phyloP scores from a whole-genome alignment of 2,329 filamentous ascomycete genomes.

The Domatiomyces globalis region DNA sequence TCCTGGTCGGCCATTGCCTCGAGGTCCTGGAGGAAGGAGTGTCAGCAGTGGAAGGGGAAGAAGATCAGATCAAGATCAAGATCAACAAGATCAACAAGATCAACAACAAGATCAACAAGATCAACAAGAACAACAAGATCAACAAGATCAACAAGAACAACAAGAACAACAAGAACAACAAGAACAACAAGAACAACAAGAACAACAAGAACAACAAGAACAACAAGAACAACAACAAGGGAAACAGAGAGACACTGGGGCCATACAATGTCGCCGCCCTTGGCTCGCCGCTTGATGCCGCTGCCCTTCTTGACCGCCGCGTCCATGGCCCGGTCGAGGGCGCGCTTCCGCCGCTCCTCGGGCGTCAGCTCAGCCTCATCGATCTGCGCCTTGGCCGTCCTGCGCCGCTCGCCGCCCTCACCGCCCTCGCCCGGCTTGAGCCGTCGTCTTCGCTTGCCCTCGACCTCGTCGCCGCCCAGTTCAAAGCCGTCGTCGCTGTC shows the following conservation, averaged over 20 bases:
- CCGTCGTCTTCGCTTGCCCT: constrained; percentile 40
- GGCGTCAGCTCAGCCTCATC: constrained; percentile 68
- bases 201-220: no score
- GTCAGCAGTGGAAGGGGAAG: constrained; percentile 7
- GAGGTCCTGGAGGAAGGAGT: constrained; percentile 49
- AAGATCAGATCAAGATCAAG: not conserved
- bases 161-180: no score
- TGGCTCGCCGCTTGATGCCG: constrained; percentile 50
- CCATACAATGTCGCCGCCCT: constrained; percentile 74
- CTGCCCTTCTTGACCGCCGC: constrained; percentile 70
- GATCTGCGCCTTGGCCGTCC: constrained; percentile 44
- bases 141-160: no score
- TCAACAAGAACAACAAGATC: no score
- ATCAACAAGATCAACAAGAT: no score
- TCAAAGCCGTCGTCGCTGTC: constrained; percentile 38
- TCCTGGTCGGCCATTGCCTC: constrained; percentile 82
- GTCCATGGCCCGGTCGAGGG: constrained; percentile 76
- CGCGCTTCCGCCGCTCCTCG: constrained; percentile 54
- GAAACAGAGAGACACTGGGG: constrained; percentile 10
- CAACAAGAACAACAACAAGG: not conserved
- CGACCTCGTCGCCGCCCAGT: constrained; percentile 36
- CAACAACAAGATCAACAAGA: no score
- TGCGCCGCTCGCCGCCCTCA: constrained; percentile 36
- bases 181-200: no score
- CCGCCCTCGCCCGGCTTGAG: constrained; percentile 32